Evolutionary conservation across 352 stramenopile genomes (phyloP).

Genomic region (Phytophthora ramorum): DNA sequence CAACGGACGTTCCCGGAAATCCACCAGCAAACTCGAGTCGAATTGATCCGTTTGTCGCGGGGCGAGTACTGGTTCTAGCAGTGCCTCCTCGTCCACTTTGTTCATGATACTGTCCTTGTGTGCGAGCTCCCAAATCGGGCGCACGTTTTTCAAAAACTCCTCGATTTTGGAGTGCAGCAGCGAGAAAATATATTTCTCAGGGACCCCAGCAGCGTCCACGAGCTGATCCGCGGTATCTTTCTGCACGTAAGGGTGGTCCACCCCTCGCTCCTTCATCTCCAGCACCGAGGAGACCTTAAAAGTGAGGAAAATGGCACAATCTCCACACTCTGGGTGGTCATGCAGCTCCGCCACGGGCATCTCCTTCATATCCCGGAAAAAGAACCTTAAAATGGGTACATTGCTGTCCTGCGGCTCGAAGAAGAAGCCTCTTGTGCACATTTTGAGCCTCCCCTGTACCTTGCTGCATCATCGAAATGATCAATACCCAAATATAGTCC

Average conservation of each 20-base stretch:
- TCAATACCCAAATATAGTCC: slow-evolving; percentile 10
- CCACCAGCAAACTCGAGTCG: slow-evolving; percentile 87
- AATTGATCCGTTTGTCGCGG: slow-evolving; percentile 86
- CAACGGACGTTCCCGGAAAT: slow-evolving; percentile 90
- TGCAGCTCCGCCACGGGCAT: slow-evolving; percentile 67
- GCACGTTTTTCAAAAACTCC: slow-evolving; percentile 78
- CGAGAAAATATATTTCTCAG: slow-evolving; percentile 80
- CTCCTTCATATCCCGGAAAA: slow-evolving; percentile 86
- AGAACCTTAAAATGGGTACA: slow-evolving; percentile 84
- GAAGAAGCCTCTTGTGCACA: slow-evolving; percentile 92
- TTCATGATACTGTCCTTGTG: slow-evolving; percentile 78
- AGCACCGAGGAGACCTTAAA: slow-evolving; percentile 66
- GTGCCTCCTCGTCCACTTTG: slow-evolving; percentile 84
- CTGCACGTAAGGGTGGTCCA: slow-evolving; percentile 84
- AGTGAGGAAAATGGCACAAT: slow-evolving; percentile 68
- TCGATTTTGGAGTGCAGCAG: slow-evolving; percentile 87
- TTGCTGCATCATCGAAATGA: slow-evolving; percentile 49
- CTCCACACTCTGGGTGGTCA: slow-evolving; percentile 40
- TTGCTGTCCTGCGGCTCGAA: slow-evolving; percentile 92
- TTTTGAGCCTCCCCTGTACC: slow-evolving; percentile 81
- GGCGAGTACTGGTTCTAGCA: slow-evolving; percentile 79
- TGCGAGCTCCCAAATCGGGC: slow-evolving; percentile 69
- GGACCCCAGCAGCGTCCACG: slow-evolving; percentile 9
- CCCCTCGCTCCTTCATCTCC: slow-evolving; percentile 89
- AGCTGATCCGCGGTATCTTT: slow-evolving; percentile 46